A percentile compares a stretch with the other conserved stretches of the same genome.
Evolutionary conservation across 2,329 filamentous ascomycete genomes (phyloP).

Genomic region (Passalora sequoiae): DNA sequence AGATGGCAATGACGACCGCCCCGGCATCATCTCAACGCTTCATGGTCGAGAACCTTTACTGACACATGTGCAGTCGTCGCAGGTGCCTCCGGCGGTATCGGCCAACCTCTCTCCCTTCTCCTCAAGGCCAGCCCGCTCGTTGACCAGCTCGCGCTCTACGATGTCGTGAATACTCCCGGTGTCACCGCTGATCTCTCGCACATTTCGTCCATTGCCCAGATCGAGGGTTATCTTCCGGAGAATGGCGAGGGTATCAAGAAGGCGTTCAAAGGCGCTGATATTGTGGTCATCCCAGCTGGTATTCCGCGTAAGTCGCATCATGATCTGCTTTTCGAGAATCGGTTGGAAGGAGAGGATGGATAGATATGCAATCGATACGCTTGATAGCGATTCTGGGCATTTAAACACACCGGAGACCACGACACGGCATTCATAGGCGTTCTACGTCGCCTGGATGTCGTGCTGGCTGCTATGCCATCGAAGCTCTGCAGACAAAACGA

Average conservation of each 20-base stretch:
- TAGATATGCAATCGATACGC: too few relatives aligned
- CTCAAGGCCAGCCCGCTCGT: constrained; percentile 85
- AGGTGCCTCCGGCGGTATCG: constrained; percentile 96
- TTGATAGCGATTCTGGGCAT: too few relatives aligned
- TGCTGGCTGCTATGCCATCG: constrained; percentile 6
- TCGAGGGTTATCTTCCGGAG: constrained; percentile 80
- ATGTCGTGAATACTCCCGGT: constrained; percentile 98
- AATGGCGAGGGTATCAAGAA: constrained; percentile 71
- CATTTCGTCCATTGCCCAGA: constrained; percentile 86
- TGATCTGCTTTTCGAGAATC: constrained; percentile 6
- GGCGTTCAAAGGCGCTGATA: constrained; percentile 86
- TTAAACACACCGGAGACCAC: too few relatives aligned
- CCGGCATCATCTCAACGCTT: too few relatives aligned
- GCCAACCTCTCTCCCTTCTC: constrained; percentile 95
- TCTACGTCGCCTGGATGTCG: too few relatives aligned
- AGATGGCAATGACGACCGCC: background rate
- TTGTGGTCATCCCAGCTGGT: constrained; percentile 94
- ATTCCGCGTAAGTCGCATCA: constrained; percentile 67
- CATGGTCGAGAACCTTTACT: background rate
- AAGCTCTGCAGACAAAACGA: background rate
- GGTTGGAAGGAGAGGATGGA: too few relatives aligned
- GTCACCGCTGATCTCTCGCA: constrained; percentile 95
- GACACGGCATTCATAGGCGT: too few relatives aligned
- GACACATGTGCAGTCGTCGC: constrained; percentile 59
- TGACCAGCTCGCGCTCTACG: constrained; percentile 91